Base-by-base conservation (phyloP, 2,329 filamentous ascomycete species). In the Stagonosporopsis vannaccii region DNA sequence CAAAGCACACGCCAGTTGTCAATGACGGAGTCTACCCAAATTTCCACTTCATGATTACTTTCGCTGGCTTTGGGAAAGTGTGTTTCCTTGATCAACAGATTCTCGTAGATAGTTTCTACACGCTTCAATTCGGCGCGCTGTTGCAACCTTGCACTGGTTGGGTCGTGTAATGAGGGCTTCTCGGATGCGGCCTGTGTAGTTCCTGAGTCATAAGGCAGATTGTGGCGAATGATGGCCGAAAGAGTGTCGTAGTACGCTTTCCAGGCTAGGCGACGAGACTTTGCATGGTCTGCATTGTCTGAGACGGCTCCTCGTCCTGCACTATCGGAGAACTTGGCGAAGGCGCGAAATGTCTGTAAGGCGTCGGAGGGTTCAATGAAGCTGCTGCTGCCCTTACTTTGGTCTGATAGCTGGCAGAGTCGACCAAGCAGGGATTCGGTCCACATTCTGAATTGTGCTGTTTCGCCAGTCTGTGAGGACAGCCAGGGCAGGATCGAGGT, bases 41-140 rank as follows among this genome's bases (percentile, higher is more conserved):
- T 80, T 72, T 98, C 94, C 2, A 98, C 85, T 70, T 94, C 90
- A 40, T 84, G 80, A 55, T 93, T 92, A 47, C 86, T 83, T 67
- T 95, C 87, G 37, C 90, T 89, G 0, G 95, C 93, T 65, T 87
- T 89, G 0, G 95, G 95, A 66, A 99, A 99, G 25, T 84, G 82
- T 0, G 90, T 90, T 71, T 96, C 91, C 53, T 84, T 84, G 4
- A 97, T 81, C 23, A 99, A 79, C 4, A 95, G 80, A 15, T 83
- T 83, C 74, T 97, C 92, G 71, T 96, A 98, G 8, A 88, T 84
- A 1, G 84, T 77, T 75, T 98, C 92, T 9, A 93, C 88, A 47
- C 84, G 85, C 71, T 92, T 91, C 49, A 97, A 76, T 77, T 98
- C 94, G 23, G 85, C 82, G 47, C 88, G 84, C 66, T 97, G 84